Evolutionary conservation across 108 stramenopile genomes (phyloP), one percentile per base, ranked within the genome.

Genomic region (Thalassiosira profunda): DNA sequence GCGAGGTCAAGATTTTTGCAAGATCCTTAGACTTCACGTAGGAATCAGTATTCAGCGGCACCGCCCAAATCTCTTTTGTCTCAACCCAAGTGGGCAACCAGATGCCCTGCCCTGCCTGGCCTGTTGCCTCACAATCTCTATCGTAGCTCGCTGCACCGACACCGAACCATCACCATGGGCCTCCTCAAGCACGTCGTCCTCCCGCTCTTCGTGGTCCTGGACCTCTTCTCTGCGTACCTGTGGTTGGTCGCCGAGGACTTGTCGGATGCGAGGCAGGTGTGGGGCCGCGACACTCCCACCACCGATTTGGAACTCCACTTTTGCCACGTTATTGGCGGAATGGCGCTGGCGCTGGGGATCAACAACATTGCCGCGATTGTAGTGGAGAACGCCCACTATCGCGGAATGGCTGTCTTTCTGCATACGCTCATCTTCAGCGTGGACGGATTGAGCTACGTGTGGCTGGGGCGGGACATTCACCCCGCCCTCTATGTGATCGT

Each of bases 121-220:
- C n/a, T n/a, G n/a, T n/a, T n/a, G n/a, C n/a, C n/a, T n/a, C n/a
- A n/a, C n/a, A n/a, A n/a, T n/a, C n/a, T n/a, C n/a, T n/a, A n/a
- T n/a, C n/a, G n/a, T n/a, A n/a, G n/a, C n/a, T n/a, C n/a, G n/a
- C n/a, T n/a, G n/a, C 40, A 41, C 14, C 40, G 40, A 14, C 40
- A 14, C 14, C 40, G 40, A 14, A 41, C n/a, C n/a, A n/a, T n/a
- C 44, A 72, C 17, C 49, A 74, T 74, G 73, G 73, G 73, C 59
- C 49, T 74, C 33, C 34, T 74, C 0, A 74, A 74, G 29, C 73
- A 74, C 33, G 36, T 58, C 31, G 20, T 61, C 1, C 58, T 74
- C 31, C 73, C 73, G 4, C 21, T 38, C 15, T 43, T 57, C 23
- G 66, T 35, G 5, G 26, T 74, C n/a, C 4, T 68, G 0, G 51